Base-by-base conservation (phyloP, 495 filamentous ascomycete genomes). In the Choiromyces venosus region DNA sequence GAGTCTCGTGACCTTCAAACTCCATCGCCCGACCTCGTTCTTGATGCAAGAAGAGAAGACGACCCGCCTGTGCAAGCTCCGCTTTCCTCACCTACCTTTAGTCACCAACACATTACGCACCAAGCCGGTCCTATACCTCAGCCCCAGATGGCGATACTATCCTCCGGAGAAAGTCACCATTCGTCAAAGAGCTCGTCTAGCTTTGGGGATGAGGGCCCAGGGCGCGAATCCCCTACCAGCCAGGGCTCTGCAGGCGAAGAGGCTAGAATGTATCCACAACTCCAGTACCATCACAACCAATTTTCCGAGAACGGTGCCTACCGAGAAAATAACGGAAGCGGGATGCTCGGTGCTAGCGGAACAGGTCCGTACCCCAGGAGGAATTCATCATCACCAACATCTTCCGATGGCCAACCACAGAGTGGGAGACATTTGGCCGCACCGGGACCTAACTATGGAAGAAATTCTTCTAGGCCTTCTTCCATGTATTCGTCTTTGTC, bases 221-320 rank as follows among this genome's bases (percentile, higher is more conserved):
- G 80, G n/a, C 61, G 70, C 56, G 74, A 79, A 21, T 81, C 79
- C 25, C 73, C 79, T 36, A 71, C 76, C 36, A 79, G 76, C 67
- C 73, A 66, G 14, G 66, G 29, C 40, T 80, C 78, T 16, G 78
- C 73, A 8, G 42, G 77, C 9, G 73, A 52, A 29, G 68, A 70
- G 67, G 70, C 29, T 52, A 74, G 79, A 39, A 25, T 73, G 19
- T 70, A 80, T 25, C 86, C 86, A 7, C 85, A 84, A 73, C 79
- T 88, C 46, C 85, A 87, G 72, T 89, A 89, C 76, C 85, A 88
- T 74, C 86, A 88, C 71, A 85, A 86, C 39, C 82, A 72, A 38
- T 40, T 70, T 19, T 25, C 40, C 12, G 65, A 74, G 16, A 68
- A 65, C 12, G 65, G 37, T 38, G 56, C 29, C 29, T 76, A 75